These are phyloP conservation scores for Camelina laxa DNA, from an alignment of 345 rosid genomes.

Conservation along the genomic window DNA sequence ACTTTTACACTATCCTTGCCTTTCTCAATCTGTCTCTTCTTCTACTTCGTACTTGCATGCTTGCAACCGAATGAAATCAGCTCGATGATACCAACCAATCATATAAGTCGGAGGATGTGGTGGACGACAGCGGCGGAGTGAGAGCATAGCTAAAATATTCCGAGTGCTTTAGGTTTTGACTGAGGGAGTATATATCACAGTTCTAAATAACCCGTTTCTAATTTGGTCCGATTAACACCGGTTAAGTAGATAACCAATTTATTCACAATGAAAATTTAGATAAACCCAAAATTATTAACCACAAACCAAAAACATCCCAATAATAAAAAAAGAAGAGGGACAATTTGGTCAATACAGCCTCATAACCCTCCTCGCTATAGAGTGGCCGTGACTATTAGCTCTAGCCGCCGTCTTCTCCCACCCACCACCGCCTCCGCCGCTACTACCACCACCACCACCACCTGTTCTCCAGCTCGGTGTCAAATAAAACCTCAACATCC, in stretches of 20 bases:
- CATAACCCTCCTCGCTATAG: slow-evolving; percentile 84
- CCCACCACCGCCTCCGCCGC: slow-evolving; percentile 46
- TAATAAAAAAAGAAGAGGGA: slow-evolving; percentile 22
- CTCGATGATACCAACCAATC: background rate
- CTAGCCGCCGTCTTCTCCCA: slow-evolving; percentile 65
- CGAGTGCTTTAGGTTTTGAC: background rate
- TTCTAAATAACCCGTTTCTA: background rate
- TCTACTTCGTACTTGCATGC: background rate
- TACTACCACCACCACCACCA: slow-evolving; percentile 40
- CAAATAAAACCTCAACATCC: slow-evolving; percentile 82
- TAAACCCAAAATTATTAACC: background rate
- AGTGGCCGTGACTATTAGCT: slow-evolving; percentile 77
- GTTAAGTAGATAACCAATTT: slow-evolving; percentile 12
- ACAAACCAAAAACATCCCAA: slow-evolving; percentile 16
- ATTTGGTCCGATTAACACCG: background rate
- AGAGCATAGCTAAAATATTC: background rate
- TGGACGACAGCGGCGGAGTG: slow-evolving; percentile 8
- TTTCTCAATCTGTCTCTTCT: background rate
- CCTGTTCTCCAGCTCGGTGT: slow-evolving; percentile 74
- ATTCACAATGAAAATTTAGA: background rate
- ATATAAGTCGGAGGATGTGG: background rate
- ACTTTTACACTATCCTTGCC: background rate
- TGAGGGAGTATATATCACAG: background rate
- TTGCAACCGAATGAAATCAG: background rate
- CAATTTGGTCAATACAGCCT: slow-evolving; percentile 69